Conservation (phyloP, 2,329 filamentous ascomycete genomes). For the Fusarium sacchari region DNA sequence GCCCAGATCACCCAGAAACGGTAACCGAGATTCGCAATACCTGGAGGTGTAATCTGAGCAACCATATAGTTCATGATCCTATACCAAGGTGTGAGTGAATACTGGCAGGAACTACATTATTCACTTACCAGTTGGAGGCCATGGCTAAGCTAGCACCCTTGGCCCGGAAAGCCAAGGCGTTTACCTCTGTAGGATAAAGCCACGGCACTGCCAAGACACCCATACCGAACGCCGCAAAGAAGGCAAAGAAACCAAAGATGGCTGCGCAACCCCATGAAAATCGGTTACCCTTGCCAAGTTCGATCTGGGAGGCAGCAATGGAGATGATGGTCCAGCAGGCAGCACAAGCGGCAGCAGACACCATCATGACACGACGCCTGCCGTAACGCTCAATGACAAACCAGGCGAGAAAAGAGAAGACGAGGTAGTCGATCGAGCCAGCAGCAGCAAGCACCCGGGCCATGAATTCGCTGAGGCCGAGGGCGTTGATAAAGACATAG, state of each 20-base stretch:
- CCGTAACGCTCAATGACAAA: background rate
- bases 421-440: background rate
- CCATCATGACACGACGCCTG: background rate
- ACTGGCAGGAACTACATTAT: too few species aligned
- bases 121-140: background rate
- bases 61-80: background rate
- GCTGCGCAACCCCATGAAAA: background rate
- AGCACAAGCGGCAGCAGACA: background rate
- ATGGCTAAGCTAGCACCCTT: background rate
- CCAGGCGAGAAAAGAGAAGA: background rate
- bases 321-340: background rate
- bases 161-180: background rate
- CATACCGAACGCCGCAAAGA: background rate
- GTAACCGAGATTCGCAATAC: background rate
- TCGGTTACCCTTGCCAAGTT: background rate
- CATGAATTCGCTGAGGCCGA: background rate
- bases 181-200: background rate
- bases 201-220: background rate
- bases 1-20: background rate
- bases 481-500: background rate
- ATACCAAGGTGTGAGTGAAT: background rate
- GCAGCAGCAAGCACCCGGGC: background rate
- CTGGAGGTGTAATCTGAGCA: background rate
- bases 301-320: background rate
- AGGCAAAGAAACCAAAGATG: background rate